Evolutionary conservation across 345 rosid genomes (phyloP), one percentile per base, ranked within the genome.

Genomic region (Citrus hindsii): DNA sequence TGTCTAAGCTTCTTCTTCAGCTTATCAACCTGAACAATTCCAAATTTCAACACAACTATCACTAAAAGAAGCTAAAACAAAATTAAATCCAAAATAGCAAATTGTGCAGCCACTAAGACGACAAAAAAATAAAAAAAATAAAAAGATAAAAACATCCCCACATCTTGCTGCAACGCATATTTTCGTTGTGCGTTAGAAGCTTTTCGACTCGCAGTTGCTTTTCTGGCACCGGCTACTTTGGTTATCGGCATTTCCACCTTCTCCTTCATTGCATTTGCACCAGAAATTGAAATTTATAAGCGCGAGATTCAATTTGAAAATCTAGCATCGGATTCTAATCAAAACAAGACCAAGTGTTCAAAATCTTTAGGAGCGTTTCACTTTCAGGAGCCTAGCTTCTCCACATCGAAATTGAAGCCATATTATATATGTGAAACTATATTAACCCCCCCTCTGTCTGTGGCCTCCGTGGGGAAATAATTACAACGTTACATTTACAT

Each of bases 1-100:
- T 76, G 88, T 61, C 92, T 87, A 4, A 95, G 94, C 90, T 88
- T 90, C 91, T 88, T 90, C 87, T 82, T 95, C 83, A 95, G 80
- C 83, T 91, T 88, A 77, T 93, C 94, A 75, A 93, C 98, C 99
- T 95, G 89, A 51, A 59, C 3, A 68, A 42, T 75, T 46, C 30
- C 62, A 71, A 83, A 42, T 48, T 76, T 19, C 4, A 67, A 81
- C 46, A 2, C 42, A 3, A 33, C 22, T 35, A 67, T 32, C 55
- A 71, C 55, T 24, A 62, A 25, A 51, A 79, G 69, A 38, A 65
- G 65, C 30, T 6, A 38, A 9, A 74, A 21, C 2, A 71, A 58
- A 75, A 64, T 25, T 9, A 28, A 62, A 25, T 22, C 40, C 33
- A 10, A 80, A 58, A 40, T 24, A 66, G 35, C 2, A 72, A 72